Percentiles rank a stretch among this genome's conserved stretches.
phyloP scores from a whole-genome alignment of 148 eudicot species.

The Fagopyrum homotropicum region DNA sequence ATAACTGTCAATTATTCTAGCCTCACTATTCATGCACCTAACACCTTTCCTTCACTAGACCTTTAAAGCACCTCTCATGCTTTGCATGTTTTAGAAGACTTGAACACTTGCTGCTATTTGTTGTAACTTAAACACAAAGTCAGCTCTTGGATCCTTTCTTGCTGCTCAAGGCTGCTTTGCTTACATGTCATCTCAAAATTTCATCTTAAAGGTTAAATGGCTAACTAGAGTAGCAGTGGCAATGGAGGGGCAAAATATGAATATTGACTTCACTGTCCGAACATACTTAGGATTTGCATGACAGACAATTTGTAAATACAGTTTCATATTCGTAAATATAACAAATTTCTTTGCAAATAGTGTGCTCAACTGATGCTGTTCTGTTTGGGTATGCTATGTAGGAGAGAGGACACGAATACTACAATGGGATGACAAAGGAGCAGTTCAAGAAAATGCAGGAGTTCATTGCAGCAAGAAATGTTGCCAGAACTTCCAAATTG shows the following conservation, averaged over 20 bases:
- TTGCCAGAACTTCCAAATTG: conserved; percentile 53
- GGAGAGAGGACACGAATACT: conserved; percentile 80
- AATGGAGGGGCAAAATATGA: too few relatives aligned
- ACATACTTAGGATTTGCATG: too few relatives aligned
- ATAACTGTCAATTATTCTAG: too few relatives aligned
- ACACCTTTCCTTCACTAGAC: neutral
- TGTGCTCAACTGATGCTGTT: neutral
- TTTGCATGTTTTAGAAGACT: neutral
- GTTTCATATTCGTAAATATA: neutral
- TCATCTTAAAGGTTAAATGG: too few relatives aligned
- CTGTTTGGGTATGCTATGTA: conserved; percentile 22
- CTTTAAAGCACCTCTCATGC: neutral
- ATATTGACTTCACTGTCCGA: too few relatives aligned
- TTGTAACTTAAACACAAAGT: too few relatives aligned
- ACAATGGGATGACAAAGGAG: conserved; percentile 79
- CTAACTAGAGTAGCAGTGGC: too few relatives aligned
- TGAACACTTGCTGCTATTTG: neutral
- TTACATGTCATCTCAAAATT: too few relatives aligned
- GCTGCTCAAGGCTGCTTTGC: too few relatives aligned
- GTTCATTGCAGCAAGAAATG: conserved; percentile 64
- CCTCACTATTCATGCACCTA: too few relatives aligned
- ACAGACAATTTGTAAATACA: too few relatives aligned
- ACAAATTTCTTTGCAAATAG: neutral
- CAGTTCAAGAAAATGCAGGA: conserved; percentile 97
- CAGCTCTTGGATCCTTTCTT: too few relatives aligned